A percentile compares a stretch with the other conserved stretches of the same genome.
These are phyloP conservation scores for Paraleonurus japonicus DNA, from an alignment of 257 asterid genomes.

Conservation along the genomic window DNA sequence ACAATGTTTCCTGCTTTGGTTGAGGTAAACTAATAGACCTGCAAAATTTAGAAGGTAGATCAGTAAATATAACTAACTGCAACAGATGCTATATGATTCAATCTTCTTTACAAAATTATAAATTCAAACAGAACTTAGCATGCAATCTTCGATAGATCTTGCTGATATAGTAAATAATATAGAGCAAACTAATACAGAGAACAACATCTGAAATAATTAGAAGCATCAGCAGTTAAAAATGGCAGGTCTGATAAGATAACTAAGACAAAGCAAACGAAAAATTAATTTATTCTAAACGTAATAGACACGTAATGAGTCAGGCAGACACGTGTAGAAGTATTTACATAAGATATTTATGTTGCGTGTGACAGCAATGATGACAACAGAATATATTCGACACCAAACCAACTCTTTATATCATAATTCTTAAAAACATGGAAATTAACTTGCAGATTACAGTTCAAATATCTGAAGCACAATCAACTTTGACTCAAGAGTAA, in stretches of 20 bases:
- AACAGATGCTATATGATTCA: background rate
- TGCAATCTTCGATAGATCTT: conserved; percentile 10
- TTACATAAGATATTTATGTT: background rate
- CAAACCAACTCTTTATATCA: conserved; percentile 5
- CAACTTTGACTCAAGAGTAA: background rate
- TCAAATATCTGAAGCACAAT: conserved; percentile 13
- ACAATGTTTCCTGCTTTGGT: conserved; percentile 88
- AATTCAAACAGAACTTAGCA: conserved; percentile 15
- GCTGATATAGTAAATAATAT: conserved; percentile 13
- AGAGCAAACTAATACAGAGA: conserved; percentile 20
- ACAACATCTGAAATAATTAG: conserved; percentile 20
- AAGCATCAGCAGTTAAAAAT: conserved; percentile 19
- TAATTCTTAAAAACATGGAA: background rate
- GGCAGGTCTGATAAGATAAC: conserved; percentile 20
- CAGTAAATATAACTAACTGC: conserved; percentile 11
- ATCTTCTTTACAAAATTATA: conserved; percentile 11
- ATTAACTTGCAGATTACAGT: background rate
- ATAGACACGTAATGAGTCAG: conserved; percentile 22
- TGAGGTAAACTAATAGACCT: conserved; percentile 76
- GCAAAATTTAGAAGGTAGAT: conserved; percentile 31
- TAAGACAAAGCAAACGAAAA: conserved; percentile 18
- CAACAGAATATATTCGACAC: conserved; percentile 6
- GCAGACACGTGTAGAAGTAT: conserved; percentile 18
- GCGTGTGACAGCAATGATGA: conserved; percentile 10
- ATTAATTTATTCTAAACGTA: background rate